phyloP scores from a whole-genome alignment of 257 asterid genomes.

The Petunia secreta region DNA sequence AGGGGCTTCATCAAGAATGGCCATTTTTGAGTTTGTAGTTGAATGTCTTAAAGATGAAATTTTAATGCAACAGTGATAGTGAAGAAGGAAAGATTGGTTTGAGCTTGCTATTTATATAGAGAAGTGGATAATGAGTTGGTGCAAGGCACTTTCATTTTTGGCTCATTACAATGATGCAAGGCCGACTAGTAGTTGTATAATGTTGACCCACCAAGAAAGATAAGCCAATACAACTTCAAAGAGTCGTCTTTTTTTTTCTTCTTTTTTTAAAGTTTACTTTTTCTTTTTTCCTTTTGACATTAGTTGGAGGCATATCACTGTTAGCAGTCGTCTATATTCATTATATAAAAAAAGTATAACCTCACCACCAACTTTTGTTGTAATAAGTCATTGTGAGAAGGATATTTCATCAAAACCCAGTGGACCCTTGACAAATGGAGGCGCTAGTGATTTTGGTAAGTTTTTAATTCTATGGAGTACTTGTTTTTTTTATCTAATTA shows the following conservation, averaged over 20 bases:
- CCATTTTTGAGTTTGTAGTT: neutral
- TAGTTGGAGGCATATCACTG: neutral
- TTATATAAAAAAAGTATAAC: too few relatives aligned
- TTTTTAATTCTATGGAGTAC: too few relatives aligned
- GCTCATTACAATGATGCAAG: neutral
- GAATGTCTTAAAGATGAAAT: neutral
- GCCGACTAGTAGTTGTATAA: neutral
- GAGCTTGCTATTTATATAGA: neutral
- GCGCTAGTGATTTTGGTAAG: neutral
- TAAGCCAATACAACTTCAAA: neutral
- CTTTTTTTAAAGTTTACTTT: neutral
- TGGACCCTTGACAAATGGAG: neutral
- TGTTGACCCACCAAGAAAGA: slow-evolving; percentile 15
- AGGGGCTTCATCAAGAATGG: slow-evolving; percentile 28
- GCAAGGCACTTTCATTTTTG: neutral
- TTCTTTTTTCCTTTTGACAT: too few relatives aligned
- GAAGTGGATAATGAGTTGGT: slow-evolving; percentile 21
- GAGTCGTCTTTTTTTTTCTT: too few relatives aligned
- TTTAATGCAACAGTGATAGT: neutral
- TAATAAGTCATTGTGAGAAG: neutral
- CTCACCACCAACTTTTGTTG: neutral
- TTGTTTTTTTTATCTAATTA: too few relatives aligned
- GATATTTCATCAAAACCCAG: neutral
- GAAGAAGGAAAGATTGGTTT: neutral
- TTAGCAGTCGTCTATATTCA: too few relatives aligned